These are phyloP conservation scores for Kalmanozyma brasiliensis DNA, from an alignment of 1,284 basidiomycete genomes.

Conservation along the genomic window DNA sequence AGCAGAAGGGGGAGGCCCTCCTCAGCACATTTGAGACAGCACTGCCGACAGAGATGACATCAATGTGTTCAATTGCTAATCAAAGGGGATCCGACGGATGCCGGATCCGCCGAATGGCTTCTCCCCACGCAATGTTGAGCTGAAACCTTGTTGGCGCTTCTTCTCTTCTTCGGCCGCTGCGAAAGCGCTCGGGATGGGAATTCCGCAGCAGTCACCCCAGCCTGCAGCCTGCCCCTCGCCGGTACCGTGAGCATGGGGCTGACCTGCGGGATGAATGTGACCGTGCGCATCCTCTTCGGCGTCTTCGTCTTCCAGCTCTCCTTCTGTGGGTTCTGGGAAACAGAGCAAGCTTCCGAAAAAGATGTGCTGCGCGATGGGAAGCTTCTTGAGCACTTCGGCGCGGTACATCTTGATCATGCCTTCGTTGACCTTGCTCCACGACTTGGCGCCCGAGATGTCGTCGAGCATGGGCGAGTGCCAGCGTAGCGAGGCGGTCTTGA, in stretches of 20 bases:
- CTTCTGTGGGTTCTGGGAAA: constrained; percentile 72
- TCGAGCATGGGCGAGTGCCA: constrained; percentile 99
- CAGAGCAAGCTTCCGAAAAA: constrained; percentile 86
- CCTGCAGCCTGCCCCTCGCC: constrained; percentile 70
- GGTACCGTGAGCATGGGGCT: constrained; percentile 57
- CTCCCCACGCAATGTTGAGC: constrained; percentile 29
- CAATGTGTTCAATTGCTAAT: constrained; percentile 8
- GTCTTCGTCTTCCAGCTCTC: constrained; percentile 67
- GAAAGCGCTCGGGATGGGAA: constrained; percentile 69
- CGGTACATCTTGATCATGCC: constrained; percentile 99
- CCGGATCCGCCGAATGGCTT: constrained; percentile 33
- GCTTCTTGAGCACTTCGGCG: constrained; percentile 92
- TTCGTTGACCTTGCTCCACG: constrained; percentile 96
- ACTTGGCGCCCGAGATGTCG: constrained; percentile 95
- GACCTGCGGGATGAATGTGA: constrained; percentile 71
- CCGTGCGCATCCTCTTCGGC: constrained; percentile 73
- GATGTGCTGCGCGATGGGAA: constrained; percentile 96
- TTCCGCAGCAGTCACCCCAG: constrained; percentile 83
- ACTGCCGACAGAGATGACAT: background rate
- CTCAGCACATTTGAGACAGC: no score
- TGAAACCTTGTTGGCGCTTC: constrained; percentile 37
- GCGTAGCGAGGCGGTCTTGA: constrained; percentile 88
- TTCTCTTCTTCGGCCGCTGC: constrained; percentile 67
- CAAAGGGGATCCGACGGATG: constrained; percentile 45
- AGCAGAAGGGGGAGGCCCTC: background rate